Evolutionary conservation across 805 yeast genomes (phyloP).

Genomic region (Clavispora vitiphila): DNA sequence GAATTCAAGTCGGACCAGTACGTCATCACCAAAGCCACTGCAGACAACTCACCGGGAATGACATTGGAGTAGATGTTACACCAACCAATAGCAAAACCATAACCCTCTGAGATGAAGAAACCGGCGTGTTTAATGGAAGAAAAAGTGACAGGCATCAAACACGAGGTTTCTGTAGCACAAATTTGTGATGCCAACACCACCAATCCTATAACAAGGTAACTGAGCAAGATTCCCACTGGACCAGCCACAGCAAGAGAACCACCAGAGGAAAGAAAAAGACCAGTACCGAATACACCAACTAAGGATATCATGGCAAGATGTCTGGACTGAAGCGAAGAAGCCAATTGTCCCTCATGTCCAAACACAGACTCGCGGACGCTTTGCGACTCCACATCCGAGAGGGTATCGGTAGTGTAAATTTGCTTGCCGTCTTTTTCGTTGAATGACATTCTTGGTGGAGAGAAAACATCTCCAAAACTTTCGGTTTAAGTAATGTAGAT

Average conservation of each 20-base stretch:
- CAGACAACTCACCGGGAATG: constrained; percentile 38
- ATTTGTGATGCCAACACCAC: constrained; percentile 36
- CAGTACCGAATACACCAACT: constrained; percentile 38
- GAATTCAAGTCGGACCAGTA: constrained; percentile 23
- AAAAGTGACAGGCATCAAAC: constrained; percentile 35
- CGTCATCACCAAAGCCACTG: constrained; percentile 20
- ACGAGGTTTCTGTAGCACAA: constrained; percentile 34
- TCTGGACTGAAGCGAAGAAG: constrained; percentile 1
- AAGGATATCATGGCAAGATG: constrained; percentile 6
- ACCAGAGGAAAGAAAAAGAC: constrained; percentile 54
- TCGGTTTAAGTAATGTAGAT: neutral
- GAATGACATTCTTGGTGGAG: neutral
- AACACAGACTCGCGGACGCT: neutral
- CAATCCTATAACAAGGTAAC: constrained; percentile 21
- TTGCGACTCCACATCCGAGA: constrained; percentile 1
- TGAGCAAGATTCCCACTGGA: constrained; percentile 20
- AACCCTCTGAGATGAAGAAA: constrained; percentile 39
- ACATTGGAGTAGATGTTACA: constrained; percentile 28
- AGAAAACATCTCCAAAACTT: neutral
- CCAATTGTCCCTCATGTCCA: neutral
- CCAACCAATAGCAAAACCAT: constrained; percentile 47
- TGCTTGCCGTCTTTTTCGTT: neutral
- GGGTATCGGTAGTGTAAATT: neutral
- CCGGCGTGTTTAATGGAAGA: constrained; percentile 33
- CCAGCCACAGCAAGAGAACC: constrained; percentile 47